phyloP scores from a whole-genome alignment of 352 stramenopile genomes.

The Globisporangium emineosum region DNA sequence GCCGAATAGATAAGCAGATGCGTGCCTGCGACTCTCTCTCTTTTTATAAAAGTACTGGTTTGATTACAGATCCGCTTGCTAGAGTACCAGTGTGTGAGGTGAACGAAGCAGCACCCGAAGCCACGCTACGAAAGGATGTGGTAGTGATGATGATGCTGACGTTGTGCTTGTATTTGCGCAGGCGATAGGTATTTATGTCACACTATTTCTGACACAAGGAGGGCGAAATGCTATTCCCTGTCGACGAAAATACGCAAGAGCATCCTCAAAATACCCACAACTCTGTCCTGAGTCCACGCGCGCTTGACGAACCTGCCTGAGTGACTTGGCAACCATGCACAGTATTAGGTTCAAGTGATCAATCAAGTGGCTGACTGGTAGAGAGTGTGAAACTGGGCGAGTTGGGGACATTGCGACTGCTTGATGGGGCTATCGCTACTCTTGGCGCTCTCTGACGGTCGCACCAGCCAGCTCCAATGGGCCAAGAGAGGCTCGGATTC shows the following conservation, averaged over 20 bases:
- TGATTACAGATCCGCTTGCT: neutral
- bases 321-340: neutral
- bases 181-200: neutral
- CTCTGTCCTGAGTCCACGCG: neutral
- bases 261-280: neutral
- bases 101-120: neutral
- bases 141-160: neutral
- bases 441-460: neutral
- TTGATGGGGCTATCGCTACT: neutral
- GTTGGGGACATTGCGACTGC: neutral
- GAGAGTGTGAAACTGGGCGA: too few species aligned
- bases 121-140: neutral
- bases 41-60: neutral
- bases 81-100: neutral
- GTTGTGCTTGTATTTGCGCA: neutral
- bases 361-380: too few species aligned
- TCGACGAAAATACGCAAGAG: neutral
- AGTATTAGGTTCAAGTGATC: neutral
- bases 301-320: neutral
- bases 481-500: slow-evolving; percentile 1
- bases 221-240: neutral
- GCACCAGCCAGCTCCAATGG: neutral
- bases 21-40: neutral
- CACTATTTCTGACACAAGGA: neutral
- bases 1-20: slow-evolving; percentile 35